These are phyloP conservation scores for Zygnema circumcarinatum DNA, from an alignment of 139 green algal genomes.

Conservation along the genomic window DNA sequence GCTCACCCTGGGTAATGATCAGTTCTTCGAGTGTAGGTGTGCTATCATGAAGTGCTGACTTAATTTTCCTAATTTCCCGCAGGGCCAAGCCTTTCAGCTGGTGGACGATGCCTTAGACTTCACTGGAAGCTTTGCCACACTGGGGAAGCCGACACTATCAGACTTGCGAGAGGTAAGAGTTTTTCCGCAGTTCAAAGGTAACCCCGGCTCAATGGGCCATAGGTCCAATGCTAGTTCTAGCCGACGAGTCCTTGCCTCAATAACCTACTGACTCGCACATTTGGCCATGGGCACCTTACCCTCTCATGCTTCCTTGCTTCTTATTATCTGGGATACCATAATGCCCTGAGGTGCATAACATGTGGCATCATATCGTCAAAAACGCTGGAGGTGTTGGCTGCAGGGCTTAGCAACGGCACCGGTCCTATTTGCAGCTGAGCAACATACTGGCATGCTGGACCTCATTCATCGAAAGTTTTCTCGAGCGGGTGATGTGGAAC, in stretches of 20 bases:
- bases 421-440: slow-evolving; percentile 69
- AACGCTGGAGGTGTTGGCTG: no score
- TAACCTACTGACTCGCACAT: no score
- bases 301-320: no score
- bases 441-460: slow-evolving; percentile 67
- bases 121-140: slow-evolving; percentile 69
- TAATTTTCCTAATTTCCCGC: not conserved
- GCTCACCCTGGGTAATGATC: no score
- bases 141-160: slow-evolving; percentile 94
- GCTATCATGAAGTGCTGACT: no score
- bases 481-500: slow-evolving; percentile 76
- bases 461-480: slow-evolving; percentile 90
- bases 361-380: no score
- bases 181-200: not conserved
- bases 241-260: no score
- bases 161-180: slow-evolving; percentile 75
- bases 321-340: no score
- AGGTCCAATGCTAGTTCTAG: no score
- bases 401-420: slow-evolving; percentile 91
- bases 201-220: not conserved
- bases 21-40: no score
- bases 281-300: no score
- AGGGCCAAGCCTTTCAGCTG: slow-evolving; percentile 93
- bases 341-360: no score
- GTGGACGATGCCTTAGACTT: slow-evolving; percentile 98